A percentile compares a stretch with the other conserved stretches of the same genome.
Evolutionary conservation across 345 rosid species (phyloP).

Genomic region (Toxicodendron radicans): DNA sequence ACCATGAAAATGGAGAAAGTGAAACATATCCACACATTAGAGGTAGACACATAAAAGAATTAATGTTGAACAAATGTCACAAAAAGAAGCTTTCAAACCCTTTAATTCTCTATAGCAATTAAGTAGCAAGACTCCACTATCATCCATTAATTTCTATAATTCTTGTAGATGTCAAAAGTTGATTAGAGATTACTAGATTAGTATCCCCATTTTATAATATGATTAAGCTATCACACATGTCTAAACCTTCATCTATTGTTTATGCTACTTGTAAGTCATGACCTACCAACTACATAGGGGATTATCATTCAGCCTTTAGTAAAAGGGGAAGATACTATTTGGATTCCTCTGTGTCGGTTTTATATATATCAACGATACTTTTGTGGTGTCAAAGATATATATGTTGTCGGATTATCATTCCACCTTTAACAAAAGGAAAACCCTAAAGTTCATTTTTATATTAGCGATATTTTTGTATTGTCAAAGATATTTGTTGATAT

Average conservation of each 20-base stretch:
- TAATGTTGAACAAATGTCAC: slow-evolving; percentile 7
- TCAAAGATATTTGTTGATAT: too few species aligned
- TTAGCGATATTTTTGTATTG: too few species aligned
- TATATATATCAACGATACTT: too few species aligned
- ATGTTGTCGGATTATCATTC: too few species aligned
- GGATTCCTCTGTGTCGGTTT: too few species aligned
- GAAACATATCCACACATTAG: not conserved
- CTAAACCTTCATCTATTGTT: not conserved
- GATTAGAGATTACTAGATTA: too few species aligned
- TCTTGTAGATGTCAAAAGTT: not conserved
- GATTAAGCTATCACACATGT: not conserved
- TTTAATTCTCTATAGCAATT: not conserved
- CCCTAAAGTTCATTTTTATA: too few species aligned
- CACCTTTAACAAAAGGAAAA: too few species aligned
- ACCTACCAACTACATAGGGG: not conserved
- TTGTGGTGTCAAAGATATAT: too few species aligned
- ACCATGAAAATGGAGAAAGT: not conserved
- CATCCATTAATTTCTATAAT: not conserved
- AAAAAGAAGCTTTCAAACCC: not conserved
- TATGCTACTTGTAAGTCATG: not conserved
- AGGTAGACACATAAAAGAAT: not conserved
- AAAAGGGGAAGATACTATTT: not conserved
- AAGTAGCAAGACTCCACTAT: not conserved
- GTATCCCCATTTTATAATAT: not conserved
- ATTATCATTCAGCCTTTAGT: not conserved